Conservation (phyloP, 1,284 basidiomycete genomes). For the Sporisorium iseilematis-ciliati region DNA sequence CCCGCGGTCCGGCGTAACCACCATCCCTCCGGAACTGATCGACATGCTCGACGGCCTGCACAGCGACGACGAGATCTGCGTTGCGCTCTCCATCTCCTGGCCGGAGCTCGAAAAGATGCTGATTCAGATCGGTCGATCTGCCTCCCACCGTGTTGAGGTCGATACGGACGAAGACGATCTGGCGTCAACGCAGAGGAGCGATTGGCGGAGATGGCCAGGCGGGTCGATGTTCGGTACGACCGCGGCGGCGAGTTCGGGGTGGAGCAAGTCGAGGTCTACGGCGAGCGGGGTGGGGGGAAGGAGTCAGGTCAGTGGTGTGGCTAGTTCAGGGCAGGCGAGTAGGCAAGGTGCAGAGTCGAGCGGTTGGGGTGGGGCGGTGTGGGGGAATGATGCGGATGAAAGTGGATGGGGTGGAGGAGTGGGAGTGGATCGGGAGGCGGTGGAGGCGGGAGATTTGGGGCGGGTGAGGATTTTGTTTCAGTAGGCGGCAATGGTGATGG, state of each 20-base stretch:
- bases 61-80: conserved; percentile 89
- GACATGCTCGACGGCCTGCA: conserved; percentile 84
- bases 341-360: conserved; percentile 28
- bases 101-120: conserved; percentile 83
- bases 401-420: conserved; percentile 19
- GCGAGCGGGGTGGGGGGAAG: conserved; percentile 18
- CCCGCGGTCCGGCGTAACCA: not conserved
- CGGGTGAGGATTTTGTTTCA: conserved; percentile 45
- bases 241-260: conserved; percentile 32
- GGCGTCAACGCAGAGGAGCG: conserved; percentile 19
- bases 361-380: conserved; percentile 20
- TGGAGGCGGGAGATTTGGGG: conserved; percentile 49
- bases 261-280: conserved; percentile 38
- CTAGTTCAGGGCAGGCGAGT: conserved; percentile 21
- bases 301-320: conserved; percentile 18
- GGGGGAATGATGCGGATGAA: conserved; percentile 46
- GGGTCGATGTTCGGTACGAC: conserved; percentile 12
- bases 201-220: conserved; percentile 30
- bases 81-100: conserved; percentile 85
- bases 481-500: conserved; percentile 5
- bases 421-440: conserved; percentile 32
- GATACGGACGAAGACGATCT: conserved; percentile 47
- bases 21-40: conserved; percentile 73
- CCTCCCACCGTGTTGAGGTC: not conserved
- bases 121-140: conserved; percentile 36